phyloP scores from a whole-genome alignment of 1,284 basidiomycete genomes.

The Neotropicomus parvogracilis region DNA sequence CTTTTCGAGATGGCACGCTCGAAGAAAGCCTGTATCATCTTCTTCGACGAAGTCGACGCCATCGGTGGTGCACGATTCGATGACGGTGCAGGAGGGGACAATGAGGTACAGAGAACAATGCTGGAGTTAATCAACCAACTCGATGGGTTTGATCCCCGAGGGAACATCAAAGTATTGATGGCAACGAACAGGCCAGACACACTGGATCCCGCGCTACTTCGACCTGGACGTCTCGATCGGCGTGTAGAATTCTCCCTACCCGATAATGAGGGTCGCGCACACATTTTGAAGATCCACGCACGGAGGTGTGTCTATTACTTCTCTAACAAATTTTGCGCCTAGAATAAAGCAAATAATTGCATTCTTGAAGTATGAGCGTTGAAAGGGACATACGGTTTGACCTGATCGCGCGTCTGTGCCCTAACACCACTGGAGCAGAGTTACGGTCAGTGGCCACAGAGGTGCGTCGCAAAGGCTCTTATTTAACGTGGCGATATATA shows the following conservation, averaged over 20 bases:
- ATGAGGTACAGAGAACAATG: slow-evolving; percentile 99
- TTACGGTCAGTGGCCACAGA: slow-evolving; percentile 96
- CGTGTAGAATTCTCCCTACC: slow-evolving; percentile 95
- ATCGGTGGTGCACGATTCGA: slow-evolving; percentile 99
- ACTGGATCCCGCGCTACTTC: slow-evolving; percentile 92
- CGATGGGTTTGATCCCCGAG: slow-evolving; percentile 97
- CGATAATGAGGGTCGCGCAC: slow-evolving; percentile 93
- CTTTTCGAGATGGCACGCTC: slow-evolving; percentile 98
- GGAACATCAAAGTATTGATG: slow-evolving; percentile 99
- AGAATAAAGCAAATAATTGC: background rate
- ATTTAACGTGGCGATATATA: background rate
- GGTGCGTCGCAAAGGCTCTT: slow-evolving; percentile 41
- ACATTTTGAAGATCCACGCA: slow-evolving; percentile 96
- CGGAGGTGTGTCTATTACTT: slow-evolving; percentile 54
- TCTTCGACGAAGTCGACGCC: slow-evolving; percentile 98
- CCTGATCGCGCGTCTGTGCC: slow-evolving; percentile 94
- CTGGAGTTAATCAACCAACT: slow-evolving; percentile 98
- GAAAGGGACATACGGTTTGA: slow-evolving; percentile 98
- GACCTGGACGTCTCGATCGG: slow-evolving; percentile 94
- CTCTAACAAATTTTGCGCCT: slow-evolving; percentile 3
- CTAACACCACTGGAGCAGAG: slow-evolving; percentile 97
- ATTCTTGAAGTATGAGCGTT: slow-evolving; percentile 81
- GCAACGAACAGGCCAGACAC: slow-evolving; percentile 99
- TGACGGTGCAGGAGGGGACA: slow-evolving; percentile 98
- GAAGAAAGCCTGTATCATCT: slow-evolving; percentile 99